These are phyloP conservation scores for Fraxinus sp. DNA, from an alignment of 305 asterid genomes.

Conservation along the genomic window DNA sequence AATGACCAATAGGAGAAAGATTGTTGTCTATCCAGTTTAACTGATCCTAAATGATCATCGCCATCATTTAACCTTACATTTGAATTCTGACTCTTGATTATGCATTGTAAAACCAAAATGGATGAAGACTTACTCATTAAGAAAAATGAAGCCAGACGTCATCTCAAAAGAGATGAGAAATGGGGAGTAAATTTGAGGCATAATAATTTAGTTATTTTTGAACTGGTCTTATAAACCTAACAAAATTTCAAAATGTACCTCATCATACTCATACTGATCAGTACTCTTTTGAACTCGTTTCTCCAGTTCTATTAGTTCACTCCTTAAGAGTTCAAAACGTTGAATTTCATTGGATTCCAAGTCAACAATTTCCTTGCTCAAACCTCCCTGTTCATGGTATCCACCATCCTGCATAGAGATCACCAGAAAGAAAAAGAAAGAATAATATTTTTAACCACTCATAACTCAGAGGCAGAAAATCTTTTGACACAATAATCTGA, in stretches of 20 bases:
- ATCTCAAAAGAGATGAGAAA: neutral
- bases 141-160: neutral
- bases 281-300: slow-evolving; percentile 84
- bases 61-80: neutral
- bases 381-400: slow-evolving; percentile 37
- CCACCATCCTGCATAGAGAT: slow-evolving; percentile 47
- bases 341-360: slow-evolving; percentile 67
- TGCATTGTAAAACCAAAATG: neutral
- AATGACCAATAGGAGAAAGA: neutral
- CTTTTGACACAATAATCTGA: neutral
- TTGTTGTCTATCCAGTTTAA: neutral
- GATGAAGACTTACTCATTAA: neutral
- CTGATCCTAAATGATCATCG: neutral
- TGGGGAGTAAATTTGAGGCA: slow-evolving; percentile 15
- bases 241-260: slow-evolving; percentile 45
- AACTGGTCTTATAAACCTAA: neutral
- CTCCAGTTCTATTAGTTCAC: slow-evolving; percentile 90
- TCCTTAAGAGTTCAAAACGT: slow-evolving; percentile 75
- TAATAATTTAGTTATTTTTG: slow-evolving; percentile 10
- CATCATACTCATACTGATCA: slow-evolving; percentile 53
- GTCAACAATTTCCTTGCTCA: slow-evolving; percentile 27
- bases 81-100: neutral
- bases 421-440: neutral
- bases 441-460: neutral
- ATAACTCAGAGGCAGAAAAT: neutral